Evolutionary conservation across 2,329 filamentous ascomycete species (phyloP), one percentile per base, ranked within the genome.

Genomic region (Ambrosiella xylebori): DNA sequence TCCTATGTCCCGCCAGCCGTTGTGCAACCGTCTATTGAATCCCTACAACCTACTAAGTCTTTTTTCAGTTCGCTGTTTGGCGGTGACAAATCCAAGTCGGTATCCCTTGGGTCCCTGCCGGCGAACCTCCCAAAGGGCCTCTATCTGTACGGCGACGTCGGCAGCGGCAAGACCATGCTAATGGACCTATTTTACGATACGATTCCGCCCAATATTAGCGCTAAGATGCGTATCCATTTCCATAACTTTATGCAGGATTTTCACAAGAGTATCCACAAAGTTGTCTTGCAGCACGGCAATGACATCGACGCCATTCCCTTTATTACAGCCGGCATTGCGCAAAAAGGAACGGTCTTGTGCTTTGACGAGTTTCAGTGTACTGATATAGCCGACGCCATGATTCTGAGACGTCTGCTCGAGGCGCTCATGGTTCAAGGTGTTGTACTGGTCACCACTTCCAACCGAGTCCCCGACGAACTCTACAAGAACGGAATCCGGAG

Each of bases 231-330:
- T 53, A 96, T 98, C 66, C 93, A 98, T 73, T 98, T 98, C 71
- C 89, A 97, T 74, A 95, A 95, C 69, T 98, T 98, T 74, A 98
- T 98, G 93, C 93, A 97, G 70, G 87, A 95, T 69, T 85, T 97
- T 54, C 93, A 98, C 72, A 88, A 85, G 69, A 79, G 91, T 61
- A 74, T 97, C 65, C 93, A 97, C 73, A 82, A 81, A 67, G 84
- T 95, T 71, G 96, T 95, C 74, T 85, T 93, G 78, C 74, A 83
- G 65, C 81, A 95, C 68, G 93, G 93, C 37, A 89, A 83, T 67
- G 89, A 96, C 64, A 78, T 95, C 44, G 93, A 98, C 69, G 88
- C 82, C 0, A 80, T 97, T 50, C 91, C 91, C 0, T 93, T 94
- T 67, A 85, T 97, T 15, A 91, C 91, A 1, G 93, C 91, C n/a